phyloP scores from a whole-genome alignment of 1,284 basidiomycete genomes.

The Moesziomyces aphidis region DNA sequence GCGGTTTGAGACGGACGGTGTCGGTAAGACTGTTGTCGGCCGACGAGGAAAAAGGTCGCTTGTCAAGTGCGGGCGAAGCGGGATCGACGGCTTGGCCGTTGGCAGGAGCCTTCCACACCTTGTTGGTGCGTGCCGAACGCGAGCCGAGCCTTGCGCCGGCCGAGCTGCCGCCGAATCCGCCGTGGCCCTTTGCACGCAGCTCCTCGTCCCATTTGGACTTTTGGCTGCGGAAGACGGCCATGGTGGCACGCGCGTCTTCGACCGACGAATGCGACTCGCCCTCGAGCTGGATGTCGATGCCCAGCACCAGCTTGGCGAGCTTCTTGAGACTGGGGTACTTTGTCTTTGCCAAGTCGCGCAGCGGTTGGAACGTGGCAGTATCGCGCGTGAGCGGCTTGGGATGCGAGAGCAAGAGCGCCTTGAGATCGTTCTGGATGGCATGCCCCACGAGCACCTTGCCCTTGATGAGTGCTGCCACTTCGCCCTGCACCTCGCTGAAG shows the following conservation, averaged over 20 bases:
- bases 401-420: conserved; percentile 89
- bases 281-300: conserved; percentile 80
- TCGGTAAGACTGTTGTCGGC: conserved; percentile 10
- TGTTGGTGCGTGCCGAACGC: conserved; percentile 12
- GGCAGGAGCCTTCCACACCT: conserved; percentile 32
- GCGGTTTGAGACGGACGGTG: conserved; percentile 30
- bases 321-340: conserved; percentile 81
- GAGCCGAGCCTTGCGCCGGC: conserved; percentile 5
- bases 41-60: conserved; percentile 10
- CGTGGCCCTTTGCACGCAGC: conserved; percentile 25
- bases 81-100: conserved; percentile 24
- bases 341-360: conserved; percentile 73
- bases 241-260: conserved; percentile 92
- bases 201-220: conserved; percentile 82
- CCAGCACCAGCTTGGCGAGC: conserved; percentile 84
- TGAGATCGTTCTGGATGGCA: conserved; percentile 90
- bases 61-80: conserved; percentile 32
- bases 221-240: conserved; percentile 92
- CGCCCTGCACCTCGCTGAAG: conserved; percentile 83
- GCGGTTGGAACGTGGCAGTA: conserved; percentile 76
- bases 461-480: conserved; percentile 81
- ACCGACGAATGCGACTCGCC: conserved; percentile 59
- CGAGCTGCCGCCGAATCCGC: background rate
- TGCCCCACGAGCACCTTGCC: conserved; percentile 91
- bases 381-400: conserved; percentile 83